Evolutionary conservation across 2,329 filamentous ascomycete species (phyloP).

Genomic region (Blumeria graminis): DNA sequence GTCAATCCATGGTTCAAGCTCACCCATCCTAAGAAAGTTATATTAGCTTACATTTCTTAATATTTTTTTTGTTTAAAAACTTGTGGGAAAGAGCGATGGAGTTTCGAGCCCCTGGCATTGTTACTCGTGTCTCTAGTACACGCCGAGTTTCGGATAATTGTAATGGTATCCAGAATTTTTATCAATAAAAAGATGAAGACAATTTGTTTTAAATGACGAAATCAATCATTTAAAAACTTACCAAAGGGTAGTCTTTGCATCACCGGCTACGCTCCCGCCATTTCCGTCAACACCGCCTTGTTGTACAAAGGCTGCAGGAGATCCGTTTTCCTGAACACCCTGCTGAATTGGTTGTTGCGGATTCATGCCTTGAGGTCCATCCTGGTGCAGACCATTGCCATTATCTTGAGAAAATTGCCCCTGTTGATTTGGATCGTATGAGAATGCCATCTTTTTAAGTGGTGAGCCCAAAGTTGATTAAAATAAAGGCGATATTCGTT

Average conservation of each 20-base stretch:
- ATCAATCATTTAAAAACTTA: conserved; percentile 15
- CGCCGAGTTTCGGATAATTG: neutral
- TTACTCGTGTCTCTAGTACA: too few relatives aligned
- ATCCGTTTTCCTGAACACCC: conserved; percentile 37
- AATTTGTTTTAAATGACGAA: neutral
- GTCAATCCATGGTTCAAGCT: conserved; percentile 97
- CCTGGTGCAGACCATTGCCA: conserved; percentile 16
- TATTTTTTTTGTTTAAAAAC: neutral
- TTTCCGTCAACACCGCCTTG: conserved; percentile 15
- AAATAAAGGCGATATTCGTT: too few relatives aligned
- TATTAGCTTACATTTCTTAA: neutral
- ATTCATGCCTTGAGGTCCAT: conserved; percentile 25
- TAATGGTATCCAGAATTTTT: neutral
- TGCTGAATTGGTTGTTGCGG: conserved; percentile 14
- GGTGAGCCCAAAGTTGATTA: neutral
- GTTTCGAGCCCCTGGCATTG: too few relatives aligned
- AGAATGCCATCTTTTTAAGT: conserved; percentile 33
- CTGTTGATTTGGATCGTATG: conserved; percentile 37
- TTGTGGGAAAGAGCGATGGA: too few relatives aligned
- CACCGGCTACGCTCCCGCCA: conserved; percentile 19
- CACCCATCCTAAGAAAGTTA: conserved; percentile 58
- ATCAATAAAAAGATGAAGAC: neutral
- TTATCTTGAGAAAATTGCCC: conserved; percentile 26
- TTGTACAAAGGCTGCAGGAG: conserved; percentile 24
- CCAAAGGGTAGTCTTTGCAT: conserved; percentile 32